phyloP scores from a whole-genome alignment of 108 stramenopile genomes.

The Conticribra weissflogii region DNA sequence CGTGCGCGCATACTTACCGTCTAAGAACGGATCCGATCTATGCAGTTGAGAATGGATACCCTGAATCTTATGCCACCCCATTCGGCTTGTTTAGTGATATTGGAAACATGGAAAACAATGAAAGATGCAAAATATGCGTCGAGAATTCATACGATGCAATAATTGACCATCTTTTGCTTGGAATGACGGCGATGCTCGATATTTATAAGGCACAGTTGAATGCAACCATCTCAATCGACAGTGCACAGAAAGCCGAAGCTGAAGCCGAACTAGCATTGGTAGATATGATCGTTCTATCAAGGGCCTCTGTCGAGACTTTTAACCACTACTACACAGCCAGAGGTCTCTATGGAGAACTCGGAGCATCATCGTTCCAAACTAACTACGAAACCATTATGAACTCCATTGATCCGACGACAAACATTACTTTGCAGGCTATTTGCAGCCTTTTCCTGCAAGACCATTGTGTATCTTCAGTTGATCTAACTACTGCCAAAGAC shows the following conservation, averaged over 20 bases:
- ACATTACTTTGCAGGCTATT: not conserved
- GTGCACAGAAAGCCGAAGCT: conserved; percentile 1
- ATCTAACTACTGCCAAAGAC: not conserved
- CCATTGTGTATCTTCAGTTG: not conserved
- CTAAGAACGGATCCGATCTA: not conserved
- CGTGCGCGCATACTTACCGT: conserved; percentile 3
- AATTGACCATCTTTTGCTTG: conserved; percentile 12
- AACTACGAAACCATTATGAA: not conserved
- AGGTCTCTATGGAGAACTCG: not conserved
- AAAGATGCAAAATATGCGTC: conserved; percentile 50
- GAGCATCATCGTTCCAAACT: not conserved
- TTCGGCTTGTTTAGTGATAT: conserved; percentile 46
- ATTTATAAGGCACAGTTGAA: conserved; percentile 14
- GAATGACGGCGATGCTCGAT: conserved; percentile 8
- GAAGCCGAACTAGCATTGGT: conserved; percentile 1
- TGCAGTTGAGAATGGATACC: conserved; percentile 2
- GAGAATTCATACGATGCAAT: conserved; percentile 33
- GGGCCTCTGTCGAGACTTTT: not conserved
- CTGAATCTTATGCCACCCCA: conserved; percentile 16
- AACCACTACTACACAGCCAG: not conserved
- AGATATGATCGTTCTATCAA: not conserved
- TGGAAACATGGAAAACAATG: conserved; percentile 49
- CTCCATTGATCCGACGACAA: not conserved
- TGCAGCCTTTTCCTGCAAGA: not conserved
- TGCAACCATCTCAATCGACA: not conserved